Conservation (phyloP, 2,329 filamentous ascomycete species). For the Aspergillus chevalieri region DNA sequence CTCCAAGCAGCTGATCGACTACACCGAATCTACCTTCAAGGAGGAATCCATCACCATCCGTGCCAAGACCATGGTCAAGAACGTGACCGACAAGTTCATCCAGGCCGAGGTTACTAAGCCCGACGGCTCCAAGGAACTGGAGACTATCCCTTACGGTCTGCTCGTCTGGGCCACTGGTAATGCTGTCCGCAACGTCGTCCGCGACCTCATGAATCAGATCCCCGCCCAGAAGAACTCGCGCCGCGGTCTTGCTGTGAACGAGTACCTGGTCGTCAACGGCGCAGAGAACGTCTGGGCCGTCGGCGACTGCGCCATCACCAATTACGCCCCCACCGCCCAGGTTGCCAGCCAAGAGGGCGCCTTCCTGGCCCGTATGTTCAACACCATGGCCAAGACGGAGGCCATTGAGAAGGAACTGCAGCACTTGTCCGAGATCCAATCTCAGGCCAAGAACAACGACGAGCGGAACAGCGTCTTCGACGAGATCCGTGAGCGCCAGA, state of each 20-base stretch:
- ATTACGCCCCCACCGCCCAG: slow-evolving; percentile 95
- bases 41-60: slow-evolving; percentile 97
- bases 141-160: slow-evolving; percentile 86
- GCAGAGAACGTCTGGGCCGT: slow-evolving; percentile 97
- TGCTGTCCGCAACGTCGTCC: slow-evolving; percentile 79
- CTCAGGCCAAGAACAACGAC: slow-evolving; percentile 60
- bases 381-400: slow-evolving; percentile 96
- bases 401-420: slow-evolving; percentile 69
- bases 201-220: slow-evolving; percentile 85
- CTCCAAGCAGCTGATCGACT: slow-evolving; percentile 98
- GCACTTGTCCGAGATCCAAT: slow-evolving; percentile 58
- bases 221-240: slow-evolving; percentile 92
- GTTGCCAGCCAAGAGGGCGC: slow-evolving; percentile 92
- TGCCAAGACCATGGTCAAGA: slow-evolving; percentile 99
- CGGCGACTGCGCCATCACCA: slow-evolving; percentile 93
- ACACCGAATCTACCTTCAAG: slow-evolving; percentile 98
- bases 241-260: slow-evolving; percentile 92
- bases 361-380: slow-evolving; percentile 93
- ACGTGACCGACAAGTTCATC: slow-evolving; percentile 84
- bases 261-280: slow-evolving; percentile 97
- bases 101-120: slow-evolving; percentile 79
- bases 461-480: slow-evolving; percentile 54
- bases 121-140: slow-evolving; percentile 74
- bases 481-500: slow-evolving; percentile 81
- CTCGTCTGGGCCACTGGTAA: slow-evolving; percentile 99